These are phyloP conservation scores for Sicyos edulis DNA, from an alignment of 306 rosid species.

Conservation along the genomic window DNA sequence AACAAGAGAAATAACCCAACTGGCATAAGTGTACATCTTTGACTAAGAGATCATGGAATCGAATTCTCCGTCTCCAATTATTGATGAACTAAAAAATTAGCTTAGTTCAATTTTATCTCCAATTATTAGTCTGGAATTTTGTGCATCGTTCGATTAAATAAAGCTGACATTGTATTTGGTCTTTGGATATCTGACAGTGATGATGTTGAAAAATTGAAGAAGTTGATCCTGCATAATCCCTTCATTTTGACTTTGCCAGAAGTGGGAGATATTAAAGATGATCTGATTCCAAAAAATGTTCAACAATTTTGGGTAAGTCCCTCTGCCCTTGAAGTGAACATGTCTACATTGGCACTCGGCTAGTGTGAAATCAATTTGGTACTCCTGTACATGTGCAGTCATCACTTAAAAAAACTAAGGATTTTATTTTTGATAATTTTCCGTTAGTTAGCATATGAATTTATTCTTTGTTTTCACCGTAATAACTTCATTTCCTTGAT, in stretches of 20 bases:
- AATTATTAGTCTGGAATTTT: not conserved
- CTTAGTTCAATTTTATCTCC: not conserved
- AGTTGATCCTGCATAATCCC: slow-evolving; percentile 84
- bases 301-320: slow-evolving; percentile 80
- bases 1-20: too few species aligned
- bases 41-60: too few species aligned
- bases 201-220: slow-evolving; percentile 90
- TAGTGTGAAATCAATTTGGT: not conserved
- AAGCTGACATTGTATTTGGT: slow-evolving; percentile 21
- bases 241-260: slow-evolving; percentile 82
- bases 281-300: slow-evolving; percentile 75
- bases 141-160: not conserved
- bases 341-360: not conserved
- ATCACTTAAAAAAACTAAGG: not conserved
- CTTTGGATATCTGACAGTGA: slow-evolving; percentile 41
- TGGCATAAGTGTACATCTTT: too few species aligned
- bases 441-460: not conserved
- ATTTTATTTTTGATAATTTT: not conserved
- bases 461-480: not conserved
- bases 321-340: slow-evolving; percentile 4
- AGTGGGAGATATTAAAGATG: slow-evolving; percentile 69
- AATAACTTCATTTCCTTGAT: not conserved
- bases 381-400: not conserved
- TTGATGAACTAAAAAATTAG: not conserved
- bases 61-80: too few species aligned